These are phyloP conservation scores for Perkinsus chesapeaki DNA, from an alignment of 169 alveolate genomes.

Conservation along the genomic window DNA sequence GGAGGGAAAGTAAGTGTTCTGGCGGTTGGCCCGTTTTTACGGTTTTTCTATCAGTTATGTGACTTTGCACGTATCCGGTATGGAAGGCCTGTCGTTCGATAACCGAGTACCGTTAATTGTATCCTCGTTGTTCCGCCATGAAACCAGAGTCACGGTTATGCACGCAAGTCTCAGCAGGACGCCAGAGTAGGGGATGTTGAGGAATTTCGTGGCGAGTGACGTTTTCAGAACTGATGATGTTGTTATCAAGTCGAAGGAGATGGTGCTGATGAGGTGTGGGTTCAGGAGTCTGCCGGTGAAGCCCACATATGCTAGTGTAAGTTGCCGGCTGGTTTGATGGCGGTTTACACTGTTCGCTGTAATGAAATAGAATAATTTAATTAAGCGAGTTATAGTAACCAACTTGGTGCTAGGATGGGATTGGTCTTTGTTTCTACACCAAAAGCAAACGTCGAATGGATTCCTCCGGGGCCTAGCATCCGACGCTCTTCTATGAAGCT, in stretches of 20 bases:
- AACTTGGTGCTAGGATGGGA: too few relatives aligned
- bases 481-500: too few relatives aligned
- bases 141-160: constrained; percentile 36
- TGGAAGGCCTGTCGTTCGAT: background rate
- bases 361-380: too few relatives aligned
- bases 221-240: constrained; percentile 5
- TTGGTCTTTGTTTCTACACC: too few relatives aligned
- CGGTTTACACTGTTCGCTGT: too few relatives aligned
- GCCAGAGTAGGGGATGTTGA: background rate
- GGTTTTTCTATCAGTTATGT: background rate
- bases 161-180: constrained; percentile 14
- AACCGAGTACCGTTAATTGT: constrained; percentile 24
- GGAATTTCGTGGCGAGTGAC: background rate
- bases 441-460: too few relatives aligned
- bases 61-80: background rate
- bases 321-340: too few relatives aligned
- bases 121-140: constrained; percentile 37
- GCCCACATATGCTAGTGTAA: background rate
- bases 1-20: background rate
- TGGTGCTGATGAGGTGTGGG: constrained; percentile 34
- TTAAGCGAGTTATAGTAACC: too few relatives aligned
- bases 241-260: constrained; percentile 35
- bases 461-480: too few relatives aligned
- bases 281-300: constrained; percentile 23
- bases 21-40: background rate